Conservation (phyloP, 306 rosid species). For the Begonia masoniana region DNA sequence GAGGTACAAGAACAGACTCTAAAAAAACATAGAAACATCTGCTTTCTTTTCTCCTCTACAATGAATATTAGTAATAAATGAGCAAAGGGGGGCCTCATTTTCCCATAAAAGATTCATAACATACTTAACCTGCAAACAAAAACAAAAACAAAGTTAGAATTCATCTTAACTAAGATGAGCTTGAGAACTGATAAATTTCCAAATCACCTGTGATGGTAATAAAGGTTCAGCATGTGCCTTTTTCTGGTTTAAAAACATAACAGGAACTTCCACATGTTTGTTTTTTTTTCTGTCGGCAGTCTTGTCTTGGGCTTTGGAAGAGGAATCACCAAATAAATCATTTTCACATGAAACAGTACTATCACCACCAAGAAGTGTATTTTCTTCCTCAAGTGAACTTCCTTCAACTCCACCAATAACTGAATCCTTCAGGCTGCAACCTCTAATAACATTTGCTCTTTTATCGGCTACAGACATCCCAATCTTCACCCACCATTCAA, state of each 20-base stretch:
- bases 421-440: slow-evolving; percentile 11
- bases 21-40: slow-evolving; percentile 71
- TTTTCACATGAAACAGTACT: slow-evolving; percentile 21
- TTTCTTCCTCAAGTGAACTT: slow-evolving; percentile 24
- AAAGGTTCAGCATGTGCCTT: slow-evolving; percentile 31
- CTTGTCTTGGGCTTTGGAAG: slow-evolving; percentile 12
- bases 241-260: slow-evolving; percentile 23
- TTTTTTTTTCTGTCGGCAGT: slow-evolving; percentile 14
- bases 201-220: slow-evolving; percentile 54
- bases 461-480: slow-evolving; percentile 13
- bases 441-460: slow-evolving; percentile 44
- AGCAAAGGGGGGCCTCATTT: slow-evolving; percentile 58
- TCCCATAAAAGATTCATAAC: slow-evolving; percentile 50
- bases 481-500: slow-evolving; percentile 33
- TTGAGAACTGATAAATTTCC: background rate
- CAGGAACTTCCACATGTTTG: slow-evolving; percentile 11
- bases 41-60: slow-evolving; percentile 53
- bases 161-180: background rate
- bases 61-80: slow-evolving; percentile 58
- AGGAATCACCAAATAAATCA: slow-evolving; percentile 12
- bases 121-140: slow-evolving; percentile 39
- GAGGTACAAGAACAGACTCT: slow-evolving; percentile 73
- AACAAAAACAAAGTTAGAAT: slow-evolving; percentile 3
- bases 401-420: slow-evolving; percentile 13
- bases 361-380: slow-evolving; percentile 11